Conservation (phyloP, 805 yeast species). For the Lachancea lanzarotensis region DNA sequence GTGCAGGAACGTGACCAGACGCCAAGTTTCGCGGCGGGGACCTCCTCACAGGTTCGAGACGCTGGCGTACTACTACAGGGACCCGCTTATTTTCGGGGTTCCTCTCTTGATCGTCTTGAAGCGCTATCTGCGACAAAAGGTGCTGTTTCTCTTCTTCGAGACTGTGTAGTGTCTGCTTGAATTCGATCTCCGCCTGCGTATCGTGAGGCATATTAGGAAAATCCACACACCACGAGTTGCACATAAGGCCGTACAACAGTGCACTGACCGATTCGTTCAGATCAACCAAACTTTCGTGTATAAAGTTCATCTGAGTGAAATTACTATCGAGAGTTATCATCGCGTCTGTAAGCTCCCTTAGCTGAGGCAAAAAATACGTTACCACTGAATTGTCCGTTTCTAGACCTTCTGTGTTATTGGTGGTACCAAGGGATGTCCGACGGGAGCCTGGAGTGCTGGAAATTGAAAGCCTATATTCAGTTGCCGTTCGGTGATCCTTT, state of each 20-base stretch:
- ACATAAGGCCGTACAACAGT: slow-evolving; percentile 69
- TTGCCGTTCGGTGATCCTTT: slow-evolving; percentile 21
- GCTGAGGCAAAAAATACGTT: slow-evolving; percentile 37
- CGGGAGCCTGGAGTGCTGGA: slow-evolving; percentile 33
- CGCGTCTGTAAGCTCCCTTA: slow-evolving; percentile 43
- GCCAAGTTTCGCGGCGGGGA: no score
- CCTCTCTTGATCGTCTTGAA: slow-evolving; percentile 1
- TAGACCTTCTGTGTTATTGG: slow-evolving; percentile 6
- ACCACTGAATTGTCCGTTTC: slow-evolving; percentile 19
- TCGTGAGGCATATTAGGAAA: slow-evolving; percentile 37
- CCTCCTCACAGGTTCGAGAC: no score
- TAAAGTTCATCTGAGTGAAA: slow-evolving; percentile 47
- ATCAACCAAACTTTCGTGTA: slow-evolving; percentile 54
- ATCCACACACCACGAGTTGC: slow-evolving; percentile 86
- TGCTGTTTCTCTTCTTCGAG: slow-evolving; percentile 18
- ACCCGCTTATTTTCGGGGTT: not conserved
- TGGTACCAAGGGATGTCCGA: slow-evolving; percentile 26
- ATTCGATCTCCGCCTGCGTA: slow-evolving; percentile 21
- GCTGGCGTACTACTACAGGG: not conserved
- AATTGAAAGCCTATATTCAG: slow-evolving; percentile 37
- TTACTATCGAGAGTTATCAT: slow-evolving; percentile 52
- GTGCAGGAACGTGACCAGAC: not conserved
- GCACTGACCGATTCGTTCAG: slow-evolving; percentile 78
- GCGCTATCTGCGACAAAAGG: slow-evolving; percentile 1
- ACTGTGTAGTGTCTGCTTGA: slow-evolving; percentile 15